These are phyloP conservation scores for Blastobotrys capitulatus DNA, from an alignment of 1,139 yeast genomes.

Conservation along the genomic window DNA sequence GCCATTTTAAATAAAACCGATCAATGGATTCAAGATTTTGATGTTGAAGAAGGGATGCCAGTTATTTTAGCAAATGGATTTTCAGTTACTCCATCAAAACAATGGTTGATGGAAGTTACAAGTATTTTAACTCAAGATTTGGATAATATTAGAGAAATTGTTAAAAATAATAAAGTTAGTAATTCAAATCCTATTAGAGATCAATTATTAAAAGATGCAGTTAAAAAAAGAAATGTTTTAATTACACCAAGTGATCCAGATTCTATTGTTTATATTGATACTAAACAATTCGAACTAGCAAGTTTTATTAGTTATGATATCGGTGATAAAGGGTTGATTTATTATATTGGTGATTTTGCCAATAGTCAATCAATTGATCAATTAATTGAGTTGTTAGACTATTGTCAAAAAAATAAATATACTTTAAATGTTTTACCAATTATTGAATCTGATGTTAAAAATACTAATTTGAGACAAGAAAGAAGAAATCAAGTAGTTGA, in stretches of 20 bases:
- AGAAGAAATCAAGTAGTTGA: conserved; percentile 4
- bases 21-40: conserved; percentile 38
- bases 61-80: conserved; percentile 71
- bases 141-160: conserved; percentile 23
- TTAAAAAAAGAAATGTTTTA: conserved; percentile 28
- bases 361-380: conserved; percentile 39
- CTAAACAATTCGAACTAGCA: conserved; percentile 14
- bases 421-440: conserved; percentile 10
- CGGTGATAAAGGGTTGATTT: conserved; percentile 19
- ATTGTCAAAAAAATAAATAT: conserved; percentile 8
- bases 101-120: conserved; percentile 40
- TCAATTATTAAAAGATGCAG: conserved; percentile 20
- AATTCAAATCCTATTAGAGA: conserved; percentile 24
- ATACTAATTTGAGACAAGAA: conserved; percentile 7
- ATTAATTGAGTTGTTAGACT: conserved; percentile 36
- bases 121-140: conserved; percentile 31
- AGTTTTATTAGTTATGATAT: conserved; percentile 12
- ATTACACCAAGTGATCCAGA: conserved; percentile 34
- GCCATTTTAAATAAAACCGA: conserved; percentile 23
- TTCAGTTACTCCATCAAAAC: conserved; percentile 38
- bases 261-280: conserved; percentile 18
- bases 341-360: conserved; percentile 46
- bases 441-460: conserved; percentile 5
- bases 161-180: conserved; percentile 10
- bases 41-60: conserved; percentile 37